phyloP scores from a whole-genome alignment of 345 rosid species.

The Nasturtium officinale region DNA sequence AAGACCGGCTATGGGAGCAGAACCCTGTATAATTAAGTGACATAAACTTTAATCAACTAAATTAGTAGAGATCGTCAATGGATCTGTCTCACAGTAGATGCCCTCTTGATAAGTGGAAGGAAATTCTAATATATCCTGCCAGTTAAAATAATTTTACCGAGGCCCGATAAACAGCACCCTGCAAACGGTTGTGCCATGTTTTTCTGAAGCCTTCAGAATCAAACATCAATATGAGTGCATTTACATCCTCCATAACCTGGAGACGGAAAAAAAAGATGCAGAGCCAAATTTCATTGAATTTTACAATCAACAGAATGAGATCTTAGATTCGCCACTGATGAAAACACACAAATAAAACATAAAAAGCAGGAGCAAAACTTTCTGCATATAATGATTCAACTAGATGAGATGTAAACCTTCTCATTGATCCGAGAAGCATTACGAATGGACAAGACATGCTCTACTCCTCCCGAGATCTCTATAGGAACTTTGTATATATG shows the following conservation, averaged over 20 bases:
- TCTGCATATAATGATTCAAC: slow-evolving; percentile 23
- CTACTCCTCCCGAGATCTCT: slow-evolving; percentile 69
- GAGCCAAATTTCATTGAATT: slow-evolving; percentile 1
- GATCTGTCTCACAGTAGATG: slow-evolving; percentile 17
- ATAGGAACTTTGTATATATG: slow-evolving; percentile 71
- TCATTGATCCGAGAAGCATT: slow-evolving; percentile 58
- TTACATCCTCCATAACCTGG: slow-evolving; percentile 85
- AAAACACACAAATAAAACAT: slow-evolving; percentile 25
- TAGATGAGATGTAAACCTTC: slow-evolving; percentile 51
- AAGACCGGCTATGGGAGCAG: slow-evolving; percentile 79
- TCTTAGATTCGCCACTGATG: slow-evolving; percentile 2
- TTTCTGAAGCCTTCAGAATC: slow-evolving; percentile 72
- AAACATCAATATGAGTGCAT: slow-evolving; percentile 67
- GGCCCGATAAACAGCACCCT: slow-evolving; percentile 83
- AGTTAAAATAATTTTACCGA: slow-evolving; percentile 55
- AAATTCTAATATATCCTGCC: slow-evolving; percentile 8
- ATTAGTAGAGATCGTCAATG: slow-evolving; percentile 11
- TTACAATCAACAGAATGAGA: slow-evolving; percentile 15
- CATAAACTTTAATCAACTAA: slow-evolving; percentile 17
- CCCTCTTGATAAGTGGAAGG: slow-evolving; percentile 8
- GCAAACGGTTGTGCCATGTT: slow-evolving; percentile 86
- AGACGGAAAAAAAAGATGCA: slow-evolving; percentile 25
- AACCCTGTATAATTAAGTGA: slow-evolving; percentile 53
- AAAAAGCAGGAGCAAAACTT: slow-evolving; percentile 26
- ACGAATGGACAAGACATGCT: slow-evolving; percentile 76